Evolutionary conservation across 1,284 basidiomycete species (phyloP), one percentile per base, ranked within the genome.

Genomic region (Leccinum colubrinum): DNA sequence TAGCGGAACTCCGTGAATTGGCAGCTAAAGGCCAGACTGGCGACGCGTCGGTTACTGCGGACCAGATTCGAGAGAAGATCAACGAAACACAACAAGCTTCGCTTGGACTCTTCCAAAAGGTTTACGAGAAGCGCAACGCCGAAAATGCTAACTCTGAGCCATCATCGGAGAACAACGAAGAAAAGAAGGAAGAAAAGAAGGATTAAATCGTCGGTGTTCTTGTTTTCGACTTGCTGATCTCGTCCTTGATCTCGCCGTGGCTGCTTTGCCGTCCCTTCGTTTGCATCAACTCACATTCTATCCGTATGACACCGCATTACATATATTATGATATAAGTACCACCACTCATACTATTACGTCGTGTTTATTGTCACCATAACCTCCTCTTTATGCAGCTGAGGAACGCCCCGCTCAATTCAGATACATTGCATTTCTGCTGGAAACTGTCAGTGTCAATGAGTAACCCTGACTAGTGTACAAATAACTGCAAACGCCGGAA

Each of bases 41-140:
- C 66, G 95, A 97, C 71, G 84, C 84, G 14, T 85, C 85, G 37
- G 79, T 97, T 72, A 92, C 87, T 63, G 88, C 94, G 53, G 95
- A 98, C 62, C 77, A 83, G 66, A 96, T 99, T 82, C 91, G 94
- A 74, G 89, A 91, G 77, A 96, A 95, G 86, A 92, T 98, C 73
- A 88, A 86, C 77, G 93, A 95, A 81, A 95, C 95, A n/a, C 96
- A 99, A 76, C 91, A 94, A 76, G 95, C 96, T 50, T 97, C 94
- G 35, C 87, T 99, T 55, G 94, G 94, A 69, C 90, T 99, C 67
- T 99, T 98, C 95, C 93, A 97, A 81, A 97, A 97, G 88, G 91
- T 96, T 30, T 97, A 98, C 79, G 94, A 97, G 85, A 94, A 94
- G 86, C 87, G 91, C 66, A 86, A 86, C 69, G 87, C 87, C 59